These are phyloP conservation scores for Cyclotella cryptica DNA, from an alignment of 108 stramenopile genomes.

Conservation along the genomic window DNA sequence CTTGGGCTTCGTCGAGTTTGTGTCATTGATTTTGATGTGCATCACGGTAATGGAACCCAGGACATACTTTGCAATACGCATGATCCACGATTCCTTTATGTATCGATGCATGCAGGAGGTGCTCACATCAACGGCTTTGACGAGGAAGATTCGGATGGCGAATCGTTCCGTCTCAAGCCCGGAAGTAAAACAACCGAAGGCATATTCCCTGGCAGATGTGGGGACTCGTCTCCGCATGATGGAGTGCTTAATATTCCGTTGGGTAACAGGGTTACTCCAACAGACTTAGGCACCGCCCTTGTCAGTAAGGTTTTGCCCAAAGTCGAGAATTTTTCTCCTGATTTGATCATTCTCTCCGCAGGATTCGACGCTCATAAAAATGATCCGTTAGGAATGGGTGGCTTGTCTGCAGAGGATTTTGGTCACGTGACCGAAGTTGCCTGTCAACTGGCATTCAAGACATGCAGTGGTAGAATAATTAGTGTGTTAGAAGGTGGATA, in stretches of 20 bases:
- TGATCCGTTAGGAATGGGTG: constrained; percentile 90
- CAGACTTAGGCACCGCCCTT: constrained; percentile 78
- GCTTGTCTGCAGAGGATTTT: constrained; percentile 86
- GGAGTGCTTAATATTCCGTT: constrained; percentile 92
- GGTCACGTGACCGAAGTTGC: constrained; percentile 83
- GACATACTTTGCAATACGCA: constrained; percentile 89
- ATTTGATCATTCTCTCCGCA: constrained; percentile 94
- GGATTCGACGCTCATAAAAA: constrained; percentile 96
- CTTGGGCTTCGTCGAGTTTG: constrained; percentile 84
- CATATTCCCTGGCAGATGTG: constrained; percentile 90
- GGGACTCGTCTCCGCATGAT: constrained; percentile 82
- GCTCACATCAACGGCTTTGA: constrained; percentile 78
- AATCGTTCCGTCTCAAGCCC: constrained; percentile 51
- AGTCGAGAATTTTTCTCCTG: constrained; percentile 92
- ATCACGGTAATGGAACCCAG: constrained; percentile 96
- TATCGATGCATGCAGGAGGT: constrained; percentile 88
- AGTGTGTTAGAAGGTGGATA: constrained; percentile 98
- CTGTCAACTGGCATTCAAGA: constrained; percentile 82
- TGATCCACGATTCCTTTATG: constrained; percentile 91
- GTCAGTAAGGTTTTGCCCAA: constrained; percentile 79
- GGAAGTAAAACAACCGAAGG: constrained; percentile 65
- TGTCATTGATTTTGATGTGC: constrained; percentile 95
- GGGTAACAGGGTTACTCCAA: constrained; percentile 73
- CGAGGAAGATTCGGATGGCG: constrained; percentile 65
- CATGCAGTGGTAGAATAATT: constrained; percentile 93